Evolutionary conservation across 1,284 basidiomycete genomes (phyloP).

Genomic region (Trichosporon sp.): DNA sequence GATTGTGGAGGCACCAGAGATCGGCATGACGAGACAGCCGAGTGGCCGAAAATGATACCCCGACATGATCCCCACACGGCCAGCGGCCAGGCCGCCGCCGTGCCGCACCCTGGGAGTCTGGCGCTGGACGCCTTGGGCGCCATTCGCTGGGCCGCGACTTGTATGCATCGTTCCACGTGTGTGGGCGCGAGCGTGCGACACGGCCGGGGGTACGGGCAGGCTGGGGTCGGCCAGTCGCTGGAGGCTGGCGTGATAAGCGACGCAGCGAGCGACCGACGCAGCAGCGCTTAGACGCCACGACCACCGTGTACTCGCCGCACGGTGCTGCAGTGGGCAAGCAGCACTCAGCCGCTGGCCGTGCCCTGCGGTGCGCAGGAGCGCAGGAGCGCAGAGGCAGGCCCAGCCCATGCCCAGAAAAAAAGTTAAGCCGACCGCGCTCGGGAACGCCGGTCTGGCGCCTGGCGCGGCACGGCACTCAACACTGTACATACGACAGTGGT

Average conservation of each 20-base stretch:
- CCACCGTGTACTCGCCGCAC: not conserved
- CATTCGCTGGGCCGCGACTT: not conserved
- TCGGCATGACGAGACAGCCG: constrained; percentile 5
- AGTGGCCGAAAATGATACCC: constrained; percentile 2
- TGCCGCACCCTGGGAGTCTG: no score
- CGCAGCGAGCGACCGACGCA: not conserved
- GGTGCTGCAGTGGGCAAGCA: not conserved
- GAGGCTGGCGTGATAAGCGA: not conserved
- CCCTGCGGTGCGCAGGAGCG: not conserved
- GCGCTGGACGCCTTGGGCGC: not conserved
- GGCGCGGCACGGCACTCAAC: not conserved
- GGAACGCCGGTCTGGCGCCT: no score
- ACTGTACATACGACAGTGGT: not conserved
- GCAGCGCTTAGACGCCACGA: not conserved
- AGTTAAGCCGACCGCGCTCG: not conserved
- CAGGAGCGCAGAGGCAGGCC: not conserved
- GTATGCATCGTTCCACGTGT: not conserved
- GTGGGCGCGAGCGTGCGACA: not conserved
- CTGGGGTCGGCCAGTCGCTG: not conserved
- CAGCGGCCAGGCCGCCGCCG: no score
- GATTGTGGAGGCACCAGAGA: not conserved
- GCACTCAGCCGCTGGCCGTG: not conserved
- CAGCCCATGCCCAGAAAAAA: not conserved
- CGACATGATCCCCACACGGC: not conserved
- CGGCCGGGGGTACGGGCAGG: no score